Conservation (phyloP, 768 basidiomycete species). For the Strobilomyces echinocephalus region DNA sequence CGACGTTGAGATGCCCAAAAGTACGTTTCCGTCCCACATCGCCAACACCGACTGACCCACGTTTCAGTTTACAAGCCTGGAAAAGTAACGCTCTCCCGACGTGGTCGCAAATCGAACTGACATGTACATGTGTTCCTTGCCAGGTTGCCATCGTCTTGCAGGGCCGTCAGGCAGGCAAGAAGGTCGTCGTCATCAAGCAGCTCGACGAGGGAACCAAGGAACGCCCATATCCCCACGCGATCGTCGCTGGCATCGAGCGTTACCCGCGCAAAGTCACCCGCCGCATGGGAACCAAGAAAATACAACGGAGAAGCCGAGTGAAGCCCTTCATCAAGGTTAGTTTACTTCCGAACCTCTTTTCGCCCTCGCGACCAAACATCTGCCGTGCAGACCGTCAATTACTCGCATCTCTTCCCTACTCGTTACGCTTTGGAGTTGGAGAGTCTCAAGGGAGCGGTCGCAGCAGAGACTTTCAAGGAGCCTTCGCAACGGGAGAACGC, state of each 20-base stretch:
- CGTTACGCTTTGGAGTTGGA: constrained; percentile 98
- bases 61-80: constrained; percentile 86
- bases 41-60: constrained; percentile 10
- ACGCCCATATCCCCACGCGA: constrained; percentile 93
- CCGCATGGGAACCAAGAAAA: constrained; percentile 95
- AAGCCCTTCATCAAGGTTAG: constrained; percentile 99
- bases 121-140: neutral
- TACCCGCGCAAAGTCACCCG: constrained; percentile 98
- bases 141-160: constrained; percentile 96
- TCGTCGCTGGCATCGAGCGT: constrained; percentile 97
- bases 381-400: constrained; percentile 75
- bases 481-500: constrained; percentile 90
- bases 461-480: constrained; percentile 94
- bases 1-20: constrained; percentile 42
- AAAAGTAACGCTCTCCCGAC: constrained; percentile 53
- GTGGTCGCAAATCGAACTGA: neutral
- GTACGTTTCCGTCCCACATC: constrained; percentile 17
- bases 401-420: constrained; percentile 98
- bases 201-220: constrained; percentile 96
- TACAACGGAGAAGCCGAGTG: constrained; percentile 89
- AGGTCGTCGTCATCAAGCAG: constrained; percentile 99
- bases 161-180: constrained; percentile 98
- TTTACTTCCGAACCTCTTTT: constrained; percentile 1
- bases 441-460: constrained; percentile 81
- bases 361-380: neutral